These are phyloP conservation scores for Bolboschoenus planiculmis DNA, from an alignment of 176 grass and related monocot species.

Conservation along the genomic window DNA sequence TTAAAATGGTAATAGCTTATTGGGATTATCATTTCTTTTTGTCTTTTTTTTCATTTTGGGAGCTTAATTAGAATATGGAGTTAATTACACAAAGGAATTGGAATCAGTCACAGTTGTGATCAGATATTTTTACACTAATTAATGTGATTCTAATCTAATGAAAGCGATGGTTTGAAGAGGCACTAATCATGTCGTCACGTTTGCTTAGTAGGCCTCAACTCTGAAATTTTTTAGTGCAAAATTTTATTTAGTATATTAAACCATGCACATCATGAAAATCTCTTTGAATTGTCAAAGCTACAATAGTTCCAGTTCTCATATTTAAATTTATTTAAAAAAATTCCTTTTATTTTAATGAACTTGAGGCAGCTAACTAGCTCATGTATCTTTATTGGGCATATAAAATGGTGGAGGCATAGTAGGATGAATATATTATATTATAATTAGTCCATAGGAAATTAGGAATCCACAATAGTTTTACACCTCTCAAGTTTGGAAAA, in stretches of 20 bases:
- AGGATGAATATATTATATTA: neutral
- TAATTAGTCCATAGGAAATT: neutral
- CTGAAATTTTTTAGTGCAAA: neutral
- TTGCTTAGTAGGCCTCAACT: constrained; percentile 16
- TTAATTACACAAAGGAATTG: constrained; percentile 12
- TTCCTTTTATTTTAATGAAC: neutral
- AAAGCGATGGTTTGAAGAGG: constrained; percentile 12
- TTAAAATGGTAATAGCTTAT: constrained; percentile 1
- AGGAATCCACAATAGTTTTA: neutral
- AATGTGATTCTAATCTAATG: neutral
- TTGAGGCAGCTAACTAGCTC: neutral
- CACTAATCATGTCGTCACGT: constrained; percentile 19
- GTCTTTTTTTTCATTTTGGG: neutral
- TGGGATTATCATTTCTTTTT: neutral
- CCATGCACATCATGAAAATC: constrained; percentile 6
- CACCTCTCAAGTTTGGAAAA: neutral
- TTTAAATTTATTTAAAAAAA: neutral
- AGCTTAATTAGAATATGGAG: neutral
- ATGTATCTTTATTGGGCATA: neutral
- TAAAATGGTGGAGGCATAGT: neutral
- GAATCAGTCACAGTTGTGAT: constrained; percentile 12
- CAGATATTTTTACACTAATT: neutral
- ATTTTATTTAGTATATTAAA: neutral
- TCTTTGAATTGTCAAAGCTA: neutral
- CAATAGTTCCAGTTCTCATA: neutral